These are phyloP conservation scores for Cynara cardunculus DNA, from an alignment of 129 eudicot species.

Conservation along the genomic window DNA sequence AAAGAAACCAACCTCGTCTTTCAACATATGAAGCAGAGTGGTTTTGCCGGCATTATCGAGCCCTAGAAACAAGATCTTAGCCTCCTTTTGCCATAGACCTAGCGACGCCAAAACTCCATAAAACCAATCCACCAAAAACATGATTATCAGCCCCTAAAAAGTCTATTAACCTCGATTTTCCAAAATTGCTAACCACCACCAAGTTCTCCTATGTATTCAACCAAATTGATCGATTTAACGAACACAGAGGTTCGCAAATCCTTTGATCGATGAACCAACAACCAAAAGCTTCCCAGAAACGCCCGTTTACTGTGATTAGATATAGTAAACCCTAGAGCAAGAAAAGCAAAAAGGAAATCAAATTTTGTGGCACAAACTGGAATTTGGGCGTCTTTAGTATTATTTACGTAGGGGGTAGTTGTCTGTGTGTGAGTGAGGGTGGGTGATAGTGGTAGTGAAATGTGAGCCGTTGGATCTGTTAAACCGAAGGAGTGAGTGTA, in stretches of 20 bases:
- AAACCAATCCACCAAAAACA: slow-evolving; percentile 97
- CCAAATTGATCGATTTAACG: slow-evolving; percentile 35
- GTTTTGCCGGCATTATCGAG: slow-evolving; percentile 99
- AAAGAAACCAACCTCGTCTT: slow-evolving; percentile 73
- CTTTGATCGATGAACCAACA: slow-evolving; percentile 7
- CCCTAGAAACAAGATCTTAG: slow-evolving; percentile 87
- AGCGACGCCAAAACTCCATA: slow-evolving; percentile 90
- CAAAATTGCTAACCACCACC: neutral
- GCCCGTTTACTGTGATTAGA: slow-evolving; percentile 5
- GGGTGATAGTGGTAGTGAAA: neutral
- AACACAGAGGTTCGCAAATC: slow-evolving; percentile 21
- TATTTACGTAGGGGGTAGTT: neutral
- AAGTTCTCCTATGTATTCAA: neutral
- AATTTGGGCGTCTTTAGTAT: neutral
- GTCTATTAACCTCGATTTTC: slow-evolving; percentile 17
- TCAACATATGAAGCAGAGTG: slow-evolving; percentile 93
- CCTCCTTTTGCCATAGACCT: slow-evolving; percentile 96
- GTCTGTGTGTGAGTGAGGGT: neutral
- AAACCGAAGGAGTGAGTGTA: neutral
- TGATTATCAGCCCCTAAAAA: slow-evolving; percentile 7
- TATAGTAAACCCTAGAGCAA: slow-evolving; percentile 39
- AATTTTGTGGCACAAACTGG: slow-evolving; percentile 15
- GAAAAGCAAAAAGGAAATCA: slow-evolving; percentile 18
- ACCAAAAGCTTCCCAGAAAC: neutral
- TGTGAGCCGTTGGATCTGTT: slow-evolving; percentile 26